These are phyloP conservation scores for Malus hybrid DNA, from an alignment of 331 rosid species.

Conservation along the genomic window DNA sequence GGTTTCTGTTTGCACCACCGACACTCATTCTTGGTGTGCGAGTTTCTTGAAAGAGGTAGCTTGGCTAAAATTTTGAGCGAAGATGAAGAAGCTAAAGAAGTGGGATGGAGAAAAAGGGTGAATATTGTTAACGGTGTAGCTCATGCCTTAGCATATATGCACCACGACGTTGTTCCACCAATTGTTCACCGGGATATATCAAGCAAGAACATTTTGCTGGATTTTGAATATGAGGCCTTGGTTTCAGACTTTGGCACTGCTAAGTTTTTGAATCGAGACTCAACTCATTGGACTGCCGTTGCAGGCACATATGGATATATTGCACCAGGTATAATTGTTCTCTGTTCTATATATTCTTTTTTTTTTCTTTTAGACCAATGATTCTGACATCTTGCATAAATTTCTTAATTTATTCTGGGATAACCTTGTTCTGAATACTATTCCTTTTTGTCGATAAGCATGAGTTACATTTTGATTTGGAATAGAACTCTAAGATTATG, in stretches of 20 bases:
- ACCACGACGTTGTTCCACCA: conserved; percentile 31
- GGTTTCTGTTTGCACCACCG: conserved; percentile 27
- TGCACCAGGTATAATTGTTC: too few species aligned
- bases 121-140: conserved; percentile 38
- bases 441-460: too few species aligned
- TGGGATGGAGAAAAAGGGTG: conserved; percentile 34
- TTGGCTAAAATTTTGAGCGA: conserved; percentile 9
- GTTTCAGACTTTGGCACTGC: conserved; percentile 34
- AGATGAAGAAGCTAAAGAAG: conserved; percentile 14
- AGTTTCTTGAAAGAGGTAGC: conserved; percentile 31
- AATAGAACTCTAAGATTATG: too few species aligned
- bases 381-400: too few species aligned
- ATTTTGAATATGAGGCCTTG: conserved; percentile 20
- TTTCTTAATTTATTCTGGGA: too few species aligned
- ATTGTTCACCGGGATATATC: conserved; percentile 41
- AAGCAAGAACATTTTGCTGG: conserved; percentile 14
- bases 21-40: conserved; percentile 19
- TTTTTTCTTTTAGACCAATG: too few species aligned
- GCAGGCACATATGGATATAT: too few species aligned
- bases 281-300: background rate
- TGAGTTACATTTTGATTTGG: too few species aligned
- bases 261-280: conserved; percentile 25
- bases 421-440: too few species aligned
- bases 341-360: too few species aligned
- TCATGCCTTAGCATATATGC: conserved; percentile 30